Evolutionary conservation across 2,329 filamentous ascomycete genomes (phyloP).

Genomic region (Trichophyton schoenleinii): DNA sequence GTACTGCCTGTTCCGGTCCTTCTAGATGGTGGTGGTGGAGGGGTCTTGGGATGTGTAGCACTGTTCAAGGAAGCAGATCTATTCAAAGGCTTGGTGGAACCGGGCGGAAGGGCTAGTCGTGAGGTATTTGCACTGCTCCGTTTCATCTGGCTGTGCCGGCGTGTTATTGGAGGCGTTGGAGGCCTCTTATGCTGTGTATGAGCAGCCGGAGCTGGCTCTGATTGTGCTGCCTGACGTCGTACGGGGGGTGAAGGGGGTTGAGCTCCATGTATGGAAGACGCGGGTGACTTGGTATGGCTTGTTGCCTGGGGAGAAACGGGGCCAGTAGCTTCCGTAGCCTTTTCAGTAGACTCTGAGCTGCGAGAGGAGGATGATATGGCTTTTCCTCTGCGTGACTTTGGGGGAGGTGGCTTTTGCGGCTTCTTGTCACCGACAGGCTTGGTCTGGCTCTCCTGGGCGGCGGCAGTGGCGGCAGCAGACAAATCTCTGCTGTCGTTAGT

Average conservation of each 20-base stretch:
- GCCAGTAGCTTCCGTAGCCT: conserved; percentile 9
- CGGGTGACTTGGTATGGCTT: conserved; percentile 12
- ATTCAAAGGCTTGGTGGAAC: conserved; percentile 32
- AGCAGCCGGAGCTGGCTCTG: conserved; percentile 5
- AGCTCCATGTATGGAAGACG: conserved; percentile 2
- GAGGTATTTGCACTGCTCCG: conserved; percentile 22
- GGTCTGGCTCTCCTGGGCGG: background rate
- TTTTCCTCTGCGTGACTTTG: conserved; percentile 67
- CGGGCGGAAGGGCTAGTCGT: conserved; percentile 30
- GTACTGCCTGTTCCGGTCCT: conserved; percentile 18
- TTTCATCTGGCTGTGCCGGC: conserved; percentile 37
- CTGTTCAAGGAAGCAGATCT: conserved; percentile 21
- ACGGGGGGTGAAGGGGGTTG: background rate
- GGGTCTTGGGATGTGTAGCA: conserved; percentile 27
- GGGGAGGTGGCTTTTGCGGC: conserved; percentile 41
- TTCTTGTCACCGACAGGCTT: background rate
- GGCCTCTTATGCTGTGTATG: conserved; percentile 29
- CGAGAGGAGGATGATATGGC: conserved; percentile 41
- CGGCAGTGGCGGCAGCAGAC: background rate
- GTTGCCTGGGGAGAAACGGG: conserved; percentile 8
- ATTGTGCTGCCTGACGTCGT: conserved; percentile 1
- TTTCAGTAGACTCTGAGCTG: conserved; percentile 18
- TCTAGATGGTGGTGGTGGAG: conserved; percentile 45
- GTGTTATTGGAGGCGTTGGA: conserved; percentile 37
- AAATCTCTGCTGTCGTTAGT: background rate